Evolutionary conservation across 2,329 filamentous ascomycete genomes (phyloP).

Genomic region (Paecilomyces variotii): DNA sequence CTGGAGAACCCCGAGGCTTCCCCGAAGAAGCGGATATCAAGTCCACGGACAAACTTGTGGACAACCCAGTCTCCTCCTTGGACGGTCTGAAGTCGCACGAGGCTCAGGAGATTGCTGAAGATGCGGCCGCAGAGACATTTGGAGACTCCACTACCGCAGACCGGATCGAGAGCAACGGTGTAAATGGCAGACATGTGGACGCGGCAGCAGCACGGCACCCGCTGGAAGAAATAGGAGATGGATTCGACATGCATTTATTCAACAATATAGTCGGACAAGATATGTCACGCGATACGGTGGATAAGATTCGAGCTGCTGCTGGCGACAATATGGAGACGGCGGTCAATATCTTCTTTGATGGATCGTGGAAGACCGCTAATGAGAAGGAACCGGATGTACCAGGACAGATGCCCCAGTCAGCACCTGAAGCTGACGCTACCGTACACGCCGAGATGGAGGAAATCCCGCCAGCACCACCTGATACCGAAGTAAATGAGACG

Average conservation of each 20-base stretch:
- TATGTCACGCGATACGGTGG: slow-evolving; percentile 37
- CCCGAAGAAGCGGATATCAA: background rate
- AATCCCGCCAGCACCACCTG: slow-evolving; percentile 4
- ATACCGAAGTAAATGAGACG: slow-evolving; percentile 1
- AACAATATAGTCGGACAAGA: slow-evolving; percentile 50
- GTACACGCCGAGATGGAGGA: background rate
- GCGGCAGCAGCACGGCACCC: background rate
- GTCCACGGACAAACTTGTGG: slow-evolving; percentile 1
- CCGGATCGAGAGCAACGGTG: background rate
- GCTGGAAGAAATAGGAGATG: slow-evolving; percentile 12
- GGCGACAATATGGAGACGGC: slow-evolving; percentile 51
- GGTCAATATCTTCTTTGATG: slow-evolving; percentile 58
- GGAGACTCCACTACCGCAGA: background rate
- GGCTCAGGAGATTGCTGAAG: background rate
- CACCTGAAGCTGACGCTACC: background rate
- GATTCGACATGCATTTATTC: slow-evolving; percentile 50
- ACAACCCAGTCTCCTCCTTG: background rate
- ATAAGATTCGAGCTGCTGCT: slow-evolving; percentile 42
- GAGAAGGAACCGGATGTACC: slow-evolving; percentile 5
- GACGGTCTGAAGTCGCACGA: background rate
- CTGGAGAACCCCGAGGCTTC: background rate
- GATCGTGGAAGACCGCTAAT: slow-evolving; percentile 46
- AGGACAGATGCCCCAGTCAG: slow-evolving; percentile 5
- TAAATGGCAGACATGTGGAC: background rate
- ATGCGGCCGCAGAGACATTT: background rate